A percentile compares a stretch with the other conserved stretches of the same genome.
Evolutionary conservation across 176 grass and related monocot species (phyloP).

Genomic region (Zizania latifolia): DNA sequence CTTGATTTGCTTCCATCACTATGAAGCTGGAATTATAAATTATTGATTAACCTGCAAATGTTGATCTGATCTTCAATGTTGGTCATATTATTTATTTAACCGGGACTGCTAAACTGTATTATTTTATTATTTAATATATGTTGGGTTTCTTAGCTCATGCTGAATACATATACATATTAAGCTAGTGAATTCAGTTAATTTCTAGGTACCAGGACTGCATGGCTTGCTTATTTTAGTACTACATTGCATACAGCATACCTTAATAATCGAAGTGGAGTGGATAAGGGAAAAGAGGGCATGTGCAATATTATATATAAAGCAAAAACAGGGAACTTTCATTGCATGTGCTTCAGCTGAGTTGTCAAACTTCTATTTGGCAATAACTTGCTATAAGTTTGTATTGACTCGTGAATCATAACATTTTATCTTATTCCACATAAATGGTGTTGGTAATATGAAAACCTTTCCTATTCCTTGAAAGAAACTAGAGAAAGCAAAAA

Average conservation of each 20-base stretch:
- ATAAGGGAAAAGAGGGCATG: constrained; percentile 1
- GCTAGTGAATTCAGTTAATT: neutral
- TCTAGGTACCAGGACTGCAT: neutral
- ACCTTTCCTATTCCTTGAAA: neutral
- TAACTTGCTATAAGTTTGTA: neutral
- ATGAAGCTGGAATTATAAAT: neutral
- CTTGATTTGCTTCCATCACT: neutral
- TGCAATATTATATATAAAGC: constrained; percentile 16
- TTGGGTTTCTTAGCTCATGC: constrained; percentile 9
- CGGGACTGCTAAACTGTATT: neutral
- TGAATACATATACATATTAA: neutral
- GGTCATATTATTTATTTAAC: neutral
- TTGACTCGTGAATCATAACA: neutral
- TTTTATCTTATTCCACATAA: neutral
- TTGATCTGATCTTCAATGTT: neutral
- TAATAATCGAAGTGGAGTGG: constrained; percentile 21
- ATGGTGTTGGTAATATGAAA: neutral
- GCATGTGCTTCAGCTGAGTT: constrained; percentile 24
- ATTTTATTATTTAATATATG: neutral
- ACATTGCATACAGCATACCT: neutral
- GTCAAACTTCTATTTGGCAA: constrained; percentile 14
- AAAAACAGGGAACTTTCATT: constrained; percentile 18
- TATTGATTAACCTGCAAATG: neutral
- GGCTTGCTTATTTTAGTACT: constrained; percentile 1
- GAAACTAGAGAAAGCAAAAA: neutral